Conservation (phyloP, 2,329 filamentous ascomycete genomes). For the Emergomyces pasteurianus region DNA sequence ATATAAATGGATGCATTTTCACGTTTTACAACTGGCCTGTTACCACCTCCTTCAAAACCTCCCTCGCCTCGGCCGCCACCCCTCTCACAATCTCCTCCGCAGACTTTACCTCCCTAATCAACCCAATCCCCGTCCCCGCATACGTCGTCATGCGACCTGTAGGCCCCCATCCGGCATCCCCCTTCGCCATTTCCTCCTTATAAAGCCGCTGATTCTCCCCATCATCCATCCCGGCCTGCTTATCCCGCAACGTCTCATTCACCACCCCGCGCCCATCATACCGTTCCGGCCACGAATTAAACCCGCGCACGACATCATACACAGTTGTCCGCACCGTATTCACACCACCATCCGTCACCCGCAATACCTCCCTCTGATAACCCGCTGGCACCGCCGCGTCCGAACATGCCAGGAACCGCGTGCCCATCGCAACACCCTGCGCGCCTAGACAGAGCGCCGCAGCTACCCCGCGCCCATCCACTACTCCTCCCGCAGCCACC, state of each 20-base stretch:
- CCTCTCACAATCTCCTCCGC: constrained; percentile 43
- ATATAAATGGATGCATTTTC: background rate
- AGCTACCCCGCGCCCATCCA: constrained; percentile 40
- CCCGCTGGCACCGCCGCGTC: constrained; percentile 40
- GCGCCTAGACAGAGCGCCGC: constrained; percentile 43
- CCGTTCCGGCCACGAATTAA: constrained; percentile 43
- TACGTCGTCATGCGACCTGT: constrained; percentile 49
- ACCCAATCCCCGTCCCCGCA: constrained; percentile 49
- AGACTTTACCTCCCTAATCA: constrained; percentile 39
- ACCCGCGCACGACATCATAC: constrained; percentile 45
- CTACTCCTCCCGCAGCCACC: constrained; percentile 43
- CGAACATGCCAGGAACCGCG: constrained; percentile 45
- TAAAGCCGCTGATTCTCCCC: constrained; percentile 34
- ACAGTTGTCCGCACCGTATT: constrained; percentile 40
- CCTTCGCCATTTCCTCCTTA: constrained; percentile 37
- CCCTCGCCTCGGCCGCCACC: constrained; percentile 28
- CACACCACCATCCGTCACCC: constrained; percentile 40
- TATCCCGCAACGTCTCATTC: constrained; percentile 42
- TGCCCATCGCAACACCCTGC: constrained; percentile 48
- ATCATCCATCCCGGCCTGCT: constrained; percentile 25
- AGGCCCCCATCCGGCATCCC: constrained; percentile 42
- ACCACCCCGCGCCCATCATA: constrained; percentile 49
- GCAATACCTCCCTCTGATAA: constrained; percentile 39
- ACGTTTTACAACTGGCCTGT: background rate
- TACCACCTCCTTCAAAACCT: constrained; percentile 9